phyloP scores from a whole-genome alignment of 768 basidiomycete genomes.

The Clitopilus hobsonii region DNA sequence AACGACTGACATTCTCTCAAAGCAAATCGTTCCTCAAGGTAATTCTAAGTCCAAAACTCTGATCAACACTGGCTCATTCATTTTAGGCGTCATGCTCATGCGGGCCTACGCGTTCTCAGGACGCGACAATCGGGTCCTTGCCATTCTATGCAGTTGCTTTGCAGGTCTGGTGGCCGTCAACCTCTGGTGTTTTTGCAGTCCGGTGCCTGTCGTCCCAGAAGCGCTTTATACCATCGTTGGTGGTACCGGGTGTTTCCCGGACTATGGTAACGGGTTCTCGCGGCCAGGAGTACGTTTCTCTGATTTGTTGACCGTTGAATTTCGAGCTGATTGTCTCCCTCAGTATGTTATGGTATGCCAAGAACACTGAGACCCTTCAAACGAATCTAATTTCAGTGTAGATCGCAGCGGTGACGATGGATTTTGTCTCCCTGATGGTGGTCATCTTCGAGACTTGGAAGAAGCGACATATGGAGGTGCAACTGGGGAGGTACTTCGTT shows the following conservation, averaged over 20 bases:
- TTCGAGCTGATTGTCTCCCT: background rate
- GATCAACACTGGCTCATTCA: background rate
- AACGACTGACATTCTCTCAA: background rate
- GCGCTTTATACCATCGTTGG: conserved; percentile 17
- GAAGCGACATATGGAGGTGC: conserved; percentile 21
- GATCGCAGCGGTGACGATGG: conserved; percentile 32
- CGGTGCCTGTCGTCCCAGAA: conserved; percentile 17
- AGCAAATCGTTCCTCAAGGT: conserved; percentile 42
- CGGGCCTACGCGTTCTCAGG: conserved; percentile 40
- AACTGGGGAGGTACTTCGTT: conserved; percentile 30
- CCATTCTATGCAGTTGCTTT: conserved; percentile 25
- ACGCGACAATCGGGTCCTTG: conserved; percentile 23
- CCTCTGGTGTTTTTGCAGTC: conserved; percentile 31
- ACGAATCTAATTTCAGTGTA: conserved; percentile 7
- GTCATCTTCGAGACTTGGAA: conserved; percentile 25
- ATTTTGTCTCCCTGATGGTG: conserved; percentile 28
- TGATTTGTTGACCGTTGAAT: background rate
- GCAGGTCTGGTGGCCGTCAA: conserved; percentile 24
- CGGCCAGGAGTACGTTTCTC: conserved; percentile 26
- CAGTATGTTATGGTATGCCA: conserved; percentile 18
- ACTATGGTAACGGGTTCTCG: conserved; percentile 24
- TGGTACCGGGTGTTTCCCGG: conserved; percentile 33
- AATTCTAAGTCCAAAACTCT: background rate
- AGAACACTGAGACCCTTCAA: background rate
- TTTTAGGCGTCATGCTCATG: conserved; percentile 37